Evolutionary conservation across 495 filamentous ascomycete genomes (phyloP).

Genomic region (Penicillium herquei): DNA sequence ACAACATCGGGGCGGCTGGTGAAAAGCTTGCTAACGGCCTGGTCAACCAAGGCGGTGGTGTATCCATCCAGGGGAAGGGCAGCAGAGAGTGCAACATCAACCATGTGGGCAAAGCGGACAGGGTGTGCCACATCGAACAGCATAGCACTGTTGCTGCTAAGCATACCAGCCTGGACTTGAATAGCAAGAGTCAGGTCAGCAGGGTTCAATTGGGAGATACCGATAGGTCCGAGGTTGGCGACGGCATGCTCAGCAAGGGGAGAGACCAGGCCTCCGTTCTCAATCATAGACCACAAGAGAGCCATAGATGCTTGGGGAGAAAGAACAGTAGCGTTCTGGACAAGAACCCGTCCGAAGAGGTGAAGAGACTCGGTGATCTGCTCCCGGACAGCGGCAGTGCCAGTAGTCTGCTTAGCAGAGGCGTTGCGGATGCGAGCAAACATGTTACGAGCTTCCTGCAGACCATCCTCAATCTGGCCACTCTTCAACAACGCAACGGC

Average conservation of each 20-base stretch:
- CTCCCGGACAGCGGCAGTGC: slow-evolving; percentile 50
- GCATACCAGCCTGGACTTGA: slow-evolving; percentile 62
- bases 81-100: slow-evolving; percentile 52
- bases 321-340: slow-evolving; percentile 45
- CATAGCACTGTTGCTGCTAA: slow-evolving; percentile 43
- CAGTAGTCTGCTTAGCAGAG: slow-evolving; percentile 30
- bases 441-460: slow-evolving; percentile 75
- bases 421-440: slow-evolving; percentile 72
- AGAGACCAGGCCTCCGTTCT: slow-evolving; percentile 62
- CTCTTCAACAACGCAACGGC: slow-evolving; percentile 76
- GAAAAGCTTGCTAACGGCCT: slow-evolving; percentile 53
- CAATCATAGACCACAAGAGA: slow-evolving; percentile 71
- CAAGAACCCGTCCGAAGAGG: slow-evolving; percentile 62
- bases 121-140: slow-evolving; percentile 53
- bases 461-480: slow-evolving; percentile 72
- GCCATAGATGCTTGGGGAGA: slow-evolving; percentile 56
- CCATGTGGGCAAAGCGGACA: slow-evolving; percentile 60
- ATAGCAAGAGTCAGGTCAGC: slow-evolving; percentile 60
- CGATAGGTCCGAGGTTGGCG: slow-evolving; percentile 57
- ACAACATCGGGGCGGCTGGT: slow-evolving; percentile 55
- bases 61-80: slow-evolving; percentile 49
- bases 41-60: slow-evolving; percentile 54
- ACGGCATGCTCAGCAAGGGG: slow-evolving; percentile 63
- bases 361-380: slow-evolving; percentile 86
- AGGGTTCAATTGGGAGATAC: slow-evolving; percentile 53